A percentile compares a stretch with the other conserved stretches of the same genome.
These are phyloP conservation scores for Metschnikowia corniflorae DNA, from an alignment of 805 yeast genomes.

Conservation along the genomic window DNA sequence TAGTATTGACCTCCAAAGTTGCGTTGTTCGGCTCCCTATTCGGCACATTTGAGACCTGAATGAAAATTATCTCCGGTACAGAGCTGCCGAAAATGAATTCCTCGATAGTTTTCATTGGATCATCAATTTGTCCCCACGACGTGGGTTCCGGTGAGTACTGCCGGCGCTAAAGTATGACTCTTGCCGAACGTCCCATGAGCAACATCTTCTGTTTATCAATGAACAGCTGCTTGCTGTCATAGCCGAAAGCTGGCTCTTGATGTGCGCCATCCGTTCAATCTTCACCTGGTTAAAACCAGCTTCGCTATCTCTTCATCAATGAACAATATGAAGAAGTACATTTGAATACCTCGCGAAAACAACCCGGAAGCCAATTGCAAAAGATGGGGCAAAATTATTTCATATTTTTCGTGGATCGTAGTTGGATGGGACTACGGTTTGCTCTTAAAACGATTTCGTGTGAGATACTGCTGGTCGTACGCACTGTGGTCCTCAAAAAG, in stretches of 20 bases:
- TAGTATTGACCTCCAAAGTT: constrained; percentile 10
- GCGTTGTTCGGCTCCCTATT: background rate
- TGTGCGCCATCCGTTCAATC: constrained; percentile 5
- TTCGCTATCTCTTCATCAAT: constrained; percentile 2
- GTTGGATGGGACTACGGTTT: background rate
- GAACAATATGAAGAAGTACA: constrained; percentile 2
- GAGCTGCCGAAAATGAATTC: constrained; percentile 1
- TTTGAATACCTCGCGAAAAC: constrained; percentile 1
- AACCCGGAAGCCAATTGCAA: constrained; percentile 12
- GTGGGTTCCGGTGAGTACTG: constrained; percentile 12
- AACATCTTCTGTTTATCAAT: constrained; percentile 15
- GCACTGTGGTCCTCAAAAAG: too few relatives aligned
- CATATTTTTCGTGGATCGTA: constrained; percentile 12
- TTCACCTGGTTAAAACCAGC: constrained; percentile 2
- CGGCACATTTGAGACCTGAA: constrained; percentile 9
- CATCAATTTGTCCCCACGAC: constrained; percentile 5
- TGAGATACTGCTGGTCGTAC: too few relatives aligned
- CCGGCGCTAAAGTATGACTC: constrained; percentile 14
- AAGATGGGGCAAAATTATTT: constrained; percentile 10
- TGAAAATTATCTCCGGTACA: constrained; percentile 7
- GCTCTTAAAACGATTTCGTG: too few relatives aligned
- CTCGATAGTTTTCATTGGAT: background rate
- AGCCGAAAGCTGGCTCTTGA: background rate
- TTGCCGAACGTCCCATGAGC: constrained; percentile 20
- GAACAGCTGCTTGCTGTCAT: background rate